Conservation (phyloP, 768 basidiomycete species). For the Amanita pallidorosea region DNA sequence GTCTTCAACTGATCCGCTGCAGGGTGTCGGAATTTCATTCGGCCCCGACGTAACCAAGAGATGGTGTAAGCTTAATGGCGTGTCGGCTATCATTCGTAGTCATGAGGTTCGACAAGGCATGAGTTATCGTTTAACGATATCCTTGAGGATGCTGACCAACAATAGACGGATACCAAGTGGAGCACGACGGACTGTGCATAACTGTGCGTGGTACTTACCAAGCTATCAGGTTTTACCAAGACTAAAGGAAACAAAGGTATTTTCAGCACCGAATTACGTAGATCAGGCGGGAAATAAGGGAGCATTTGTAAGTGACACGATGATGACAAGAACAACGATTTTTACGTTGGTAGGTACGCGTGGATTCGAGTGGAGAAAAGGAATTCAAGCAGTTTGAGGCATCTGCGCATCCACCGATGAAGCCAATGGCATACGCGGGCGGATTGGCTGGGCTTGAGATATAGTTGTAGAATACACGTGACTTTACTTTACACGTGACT, state of each 20-base stretch:
- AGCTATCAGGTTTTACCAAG: neutral
- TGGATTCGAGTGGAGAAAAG: slow-evolving; percentile 65
- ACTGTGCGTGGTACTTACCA: slow-evolving; percentile 42
- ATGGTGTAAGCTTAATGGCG: slow-evolving; percentile 82
- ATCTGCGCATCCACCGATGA: slow-evolving; percentile 78
- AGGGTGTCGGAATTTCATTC: slow-evolving; percentile 95
- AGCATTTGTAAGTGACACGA: slow-evolving; percentile 56
- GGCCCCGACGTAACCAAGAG: slow-evolving; percentile 87
- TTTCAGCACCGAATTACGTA: slow-evolving; percentile 93
- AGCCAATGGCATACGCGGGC: slow-evolving; percentile 85
- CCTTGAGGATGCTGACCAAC: slow-evolving; percentile 1
- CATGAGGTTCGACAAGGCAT: slow-evolving; percentile 92
- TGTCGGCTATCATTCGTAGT: slow-evolving; percentile 85
- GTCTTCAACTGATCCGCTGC: slow-evolving; percentile 47
- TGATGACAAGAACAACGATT: neutral
- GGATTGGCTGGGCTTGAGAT: slow-evolving; percentile 59
- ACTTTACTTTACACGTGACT: slow-evolving; percentile 1
- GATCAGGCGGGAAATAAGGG: slow-evolving; percentile 90
- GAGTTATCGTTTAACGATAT: slow-evolving; percentile 11
- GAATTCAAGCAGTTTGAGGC: slow-evolving; percentile 80
- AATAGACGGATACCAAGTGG: slow-evolving; percentile 85
- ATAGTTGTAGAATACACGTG: slow-evolving; percentile 1
- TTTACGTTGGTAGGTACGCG: slow-evolving; percentile 52
- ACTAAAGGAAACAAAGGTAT: slow-evolving; percentile 41
- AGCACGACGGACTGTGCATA: slow-evolving; percentile 90